Base-by-base conservation (phyloP, 805 yeast species). In the Cyberlindnera euphorbiae region DNA sequence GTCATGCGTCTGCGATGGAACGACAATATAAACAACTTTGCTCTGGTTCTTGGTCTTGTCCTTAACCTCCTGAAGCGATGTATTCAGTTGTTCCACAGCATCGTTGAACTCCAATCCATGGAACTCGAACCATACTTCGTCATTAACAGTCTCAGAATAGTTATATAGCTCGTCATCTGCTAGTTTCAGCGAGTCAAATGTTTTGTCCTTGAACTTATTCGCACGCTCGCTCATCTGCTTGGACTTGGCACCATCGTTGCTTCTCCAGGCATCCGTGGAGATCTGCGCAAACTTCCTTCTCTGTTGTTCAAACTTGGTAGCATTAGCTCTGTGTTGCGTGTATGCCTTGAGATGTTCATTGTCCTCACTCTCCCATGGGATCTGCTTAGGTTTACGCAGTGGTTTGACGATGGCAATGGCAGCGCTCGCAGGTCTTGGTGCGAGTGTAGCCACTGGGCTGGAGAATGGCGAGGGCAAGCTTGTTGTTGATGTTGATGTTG, bases 51-150 rank as follows among this genome's bases (percentile, higher is more conserved):
- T 21, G 5, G 29, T 16, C n/a, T 33, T 35, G n/a, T 11, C 4
- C 22, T 36, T 45, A 4, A 53, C 37, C 5, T 44, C 50, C n/a
- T 36, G 28, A 9, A 53, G 11, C 6, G 41, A 43, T 0, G 17
- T 9, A 0, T 10, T n/a, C n/a, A 53, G 18, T 25, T 53, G 53
- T 5, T 49, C 52, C 16, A 51, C 40, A 3, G 54, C 56, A n/a
- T 53, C 57, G 18, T 46, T 43, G 23, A 46, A 53, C 25, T 55
- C 49, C 8, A 49, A 25, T 0, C 59, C 59, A 31, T 55, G 57
- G 47, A 53, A 46, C 31, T 55, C 59, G 30, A 41, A 52, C 59
- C 58, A 55, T 4, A 41, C 38, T 22, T 53, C 58, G 14, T 45
- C 42, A 6, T 35, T 21, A 2, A 30, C 15, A 2, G 42, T 33